Base-by-base conservation (phyloP, 2,329 filamentous ascomycete species). In the Exophiala spinifera region DNA sequence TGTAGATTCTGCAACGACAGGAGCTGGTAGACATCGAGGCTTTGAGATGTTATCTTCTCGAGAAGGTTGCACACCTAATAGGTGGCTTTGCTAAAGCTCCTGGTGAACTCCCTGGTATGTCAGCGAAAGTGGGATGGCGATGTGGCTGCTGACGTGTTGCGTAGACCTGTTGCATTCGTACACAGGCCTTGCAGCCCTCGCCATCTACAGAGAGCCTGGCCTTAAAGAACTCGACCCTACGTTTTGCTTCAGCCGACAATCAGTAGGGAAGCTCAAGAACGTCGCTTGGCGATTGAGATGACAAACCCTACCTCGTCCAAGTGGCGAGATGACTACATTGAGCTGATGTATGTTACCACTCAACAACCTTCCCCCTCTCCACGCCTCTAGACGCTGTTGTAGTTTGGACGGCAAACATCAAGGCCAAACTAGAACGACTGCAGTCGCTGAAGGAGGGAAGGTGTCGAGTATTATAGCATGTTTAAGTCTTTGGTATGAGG, bases 141-240 rank as follows among this genome's bases (percentile, higher is more conserved):
- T 17, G 36, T 39, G 17, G 21, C 17, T 20, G 39, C 15, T 34
- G 10, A 43, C 15, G 7, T 19, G n/a, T 39, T 53, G 40, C 44
- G 19, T 45, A 73, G 86, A 89, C 71, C 78, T 97, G 21, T 89
- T 95, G 63, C 94, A 99, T 68, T 88, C 88, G 0, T 96, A 91
- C 68, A 80, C 97, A 25, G 94, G 91, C 0, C 79, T 97, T 31
- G 88, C 90, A 1, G 86, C 88, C 1, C 75, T 99, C 36, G 84
- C 86, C 0, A 80, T 89, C 14, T 81, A 91, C 69, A 83, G 83
- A 6, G 88, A 95, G 61, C 69, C 79, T 1, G 82, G 82, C 0
- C 68, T 97, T 34, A 87, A 86, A 59, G 72, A 75, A 17, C 79
- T 96, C 46, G 90, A 97, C 68, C 79, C 87, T 0, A 81, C 81